A percentile compares a stretch with the other conserved stretches of the same genome.
phyloP scores from a whole-genome alignment of 352 stramenopile genomes.

The Peronospora farinosa region DNA sequence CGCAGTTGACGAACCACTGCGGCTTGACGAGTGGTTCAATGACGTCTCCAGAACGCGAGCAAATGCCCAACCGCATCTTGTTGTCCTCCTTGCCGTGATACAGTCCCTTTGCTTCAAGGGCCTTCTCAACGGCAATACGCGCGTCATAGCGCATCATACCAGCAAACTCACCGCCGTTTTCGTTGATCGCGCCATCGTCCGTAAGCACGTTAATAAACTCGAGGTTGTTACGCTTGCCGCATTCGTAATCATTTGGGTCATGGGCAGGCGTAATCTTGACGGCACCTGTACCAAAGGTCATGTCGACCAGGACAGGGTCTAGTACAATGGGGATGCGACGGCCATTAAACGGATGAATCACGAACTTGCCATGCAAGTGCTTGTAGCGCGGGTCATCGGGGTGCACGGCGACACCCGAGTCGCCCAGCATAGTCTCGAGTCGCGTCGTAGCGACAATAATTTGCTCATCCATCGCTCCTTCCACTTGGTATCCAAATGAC shows the following conservation, averaged over 20 bases:
- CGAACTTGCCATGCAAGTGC: constrained; percentile 96
- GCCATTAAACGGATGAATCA: constrained; percentile 97
- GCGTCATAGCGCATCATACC: constrained; percentile 89
- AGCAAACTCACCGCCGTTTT: constrained; percentile 84
- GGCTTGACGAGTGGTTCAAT: constrained; percentile 99
- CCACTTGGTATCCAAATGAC: constrained; percentile 95
- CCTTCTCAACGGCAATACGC: constrained; percentile 85
- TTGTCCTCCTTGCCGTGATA: constrained; percentile 96
- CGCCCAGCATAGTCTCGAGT: constrained; percentile 99
- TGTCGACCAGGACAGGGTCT: constrained; percentile 96
- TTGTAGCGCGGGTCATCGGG: constrained; percentile 97
- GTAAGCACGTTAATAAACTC: constrained; percentile 97
- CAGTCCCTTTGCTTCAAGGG: constrained; percentile 90
- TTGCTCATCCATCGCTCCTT: constrained; percentile 77
- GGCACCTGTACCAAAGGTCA: constrained; percentile 96
- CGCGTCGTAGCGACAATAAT: constrained; percentile 90
- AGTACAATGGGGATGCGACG: constrained; percentile 95
- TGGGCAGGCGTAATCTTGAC: constrained; percentile 99
- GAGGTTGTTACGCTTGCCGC: constrained; percentile 94
- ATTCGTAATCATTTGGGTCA: constrained; percentile 99
- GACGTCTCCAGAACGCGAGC: constrained; percentile 96
- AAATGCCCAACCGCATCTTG: constrained; percentile 97
- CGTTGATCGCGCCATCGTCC: constrained; percentile 94
- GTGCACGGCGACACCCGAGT: constrained; percentile 97
- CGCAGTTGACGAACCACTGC: constrained; percentile 95